phyloP scores from a whole-genome alignment of 2,329 filamentous ascomycete genomes.

The Fusarium stilboides region DNA sequence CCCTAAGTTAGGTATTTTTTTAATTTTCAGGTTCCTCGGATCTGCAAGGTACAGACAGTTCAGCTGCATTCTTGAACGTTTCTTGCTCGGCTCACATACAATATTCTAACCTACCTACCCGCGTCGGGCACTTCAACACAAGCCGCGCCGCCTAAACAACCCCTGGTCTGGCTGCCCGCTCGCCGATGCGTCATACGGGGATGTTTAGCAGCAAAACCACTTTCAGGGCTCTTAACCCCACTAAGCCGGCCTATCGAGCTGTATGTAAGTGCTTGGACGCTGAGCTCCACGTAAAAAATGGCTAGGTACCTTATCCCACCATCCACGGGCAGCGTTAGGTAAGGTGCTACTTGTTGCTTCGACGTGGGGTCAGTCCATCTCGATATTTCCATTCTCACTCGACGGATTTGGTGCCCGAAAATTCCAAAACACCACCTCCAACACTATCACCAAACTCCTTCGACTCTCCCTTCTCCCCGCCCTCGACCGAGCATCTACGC shows the following conservation, averaged over 20 bases:
- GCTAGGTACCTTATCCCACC: neutral
- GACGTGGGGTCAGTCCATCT: constrained; percentile 45
- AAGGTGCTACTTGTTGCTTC: constrained; percentile 32
- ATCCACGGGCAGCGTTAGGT: constrained; percentile 12
- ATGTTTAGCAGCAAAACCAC: constrained; percentile 7
- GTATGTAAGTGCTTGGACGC: constrained; percentile 10
- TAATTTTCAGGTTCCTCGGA: constrained; percentile 3
- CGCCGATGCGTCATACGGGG: constrained; percentile 33
- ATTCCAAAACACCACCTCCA: constrained; percentile 34
- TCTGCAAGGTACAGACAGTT: constrained; percentile 19
- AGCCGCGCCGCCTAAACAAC: too few relatives aligned
- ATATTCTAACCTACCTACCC: too few relatives aligned
- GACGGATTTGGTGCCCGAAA: constrained; percentile 44
- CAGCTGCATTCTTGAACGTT: constrained; percentile 22
- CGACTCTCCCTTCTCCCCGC: constrained; percentile 8
- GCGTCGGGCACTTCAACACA: too few relatives aligned
- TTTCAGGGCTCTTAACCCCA: constrained; percentile 46
- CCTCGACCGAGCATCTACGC: constrained; percentile 32
- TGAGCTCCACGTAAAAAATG: constrained; percentile 21
- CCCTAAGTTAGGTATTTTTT: neutral
- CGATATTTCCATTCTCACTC: constrained; percentile 42
- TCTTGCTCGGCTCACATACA: neutral
- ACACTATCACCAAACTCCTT: constrained; percentile 23
- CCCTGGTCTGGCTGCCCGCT: neutral
- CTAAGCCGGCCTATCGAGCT: constrained; percentile 30